Base-by-base conservation (phyloP, 805 yeast genomes). In the Ogataea chonburiensis region DNA sequence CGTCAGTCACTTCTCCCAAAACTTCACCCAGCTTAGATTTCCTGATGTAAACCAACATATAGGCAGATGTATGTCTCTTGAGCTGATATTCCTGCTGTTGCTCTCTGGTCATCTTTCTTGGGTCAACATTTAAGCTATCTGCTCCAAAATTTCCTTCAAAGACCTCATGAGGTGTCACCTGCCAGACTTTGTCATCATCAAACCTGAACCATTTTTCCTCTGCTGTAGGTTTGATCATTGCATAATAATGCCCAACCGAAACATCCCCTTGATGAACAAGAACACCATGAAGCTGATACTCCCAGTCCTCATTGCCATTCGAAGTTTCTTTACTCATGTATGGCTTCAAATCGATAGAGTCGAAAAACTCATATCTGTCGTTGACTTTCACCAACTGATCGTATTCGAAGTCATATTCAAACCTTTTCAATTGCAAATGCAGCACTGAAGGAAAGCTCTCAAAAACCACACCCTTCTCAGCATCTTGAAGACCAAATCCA, bases 211-310 rank as follows among this genome's bases (percentile, higher is more conserved):
- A 93, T 25, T 73, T 64, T 34, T 77, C 81, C 14, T 73, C 68
- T 2, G 71, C 65, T 17, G 72, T 72, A 2, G 98, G 98, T 58
- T 81, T 88, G 34, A 93, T 79, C 78, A 93, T 73, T 0, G 98
- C 93, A 55, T 93, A 93, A 61, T 93, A 93, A 57, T 93, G 99
- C 14, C 99, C 99, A 28, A 89, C 85, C 8, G 95, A 85, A 32
- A 93, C 81, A 54, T 91, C 96, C 42, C 99, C 99, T 26, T 88
- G 82, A 59, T 93, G 99, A 9, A 93, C 97, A 39, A 93, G 67
- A 2, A 93, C 98, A 8, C 98, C 96, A 60, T 91, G 96, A 17
- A 93, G 65, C 34, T 77, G 79, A 59, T 93, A 93, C 22, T 70
- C 79, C 80, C 89, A 84, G 42, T 84, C 73, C 43, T 81, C 80